These are phyloP conservation scores for Suillus subluteus DNA, from an alignment of 768 basidiomycete genomes.

Conservation along the genomic window DNA sequence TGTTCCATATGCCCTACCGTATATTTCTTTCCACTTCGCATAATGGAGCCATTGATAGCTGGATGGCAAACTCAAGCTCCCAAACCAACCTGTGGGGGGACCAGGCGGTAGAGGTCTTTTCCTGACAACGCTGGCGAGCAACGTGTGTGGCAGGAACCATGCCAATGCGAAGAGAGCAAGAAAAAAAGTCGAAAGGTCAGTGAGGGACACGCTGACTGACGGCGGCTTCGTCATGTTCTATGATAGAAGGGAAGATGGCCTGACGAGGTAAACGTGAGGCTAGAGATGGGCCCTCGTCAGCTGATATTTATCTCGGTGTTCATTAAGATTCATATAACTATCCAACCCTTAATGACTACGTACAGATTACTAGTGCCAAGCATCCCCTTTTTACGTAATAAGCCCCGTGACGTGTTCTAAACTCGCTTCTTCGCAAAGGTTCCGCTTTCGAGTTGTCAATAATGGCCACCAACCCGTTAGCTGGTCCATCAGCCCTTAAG, in stretches of 20 bases:
- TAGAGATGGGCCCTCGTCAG: not conserved
- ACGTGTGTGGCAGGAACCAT: constrained; percentile 18
- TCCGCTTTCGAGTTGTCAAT: constrained; percentile 22
- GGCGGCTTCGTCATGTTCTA: constrained; percentile 9
- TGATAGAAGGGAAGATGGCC: not conserved
- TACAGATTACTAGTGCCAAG: constrained; percentile 7
- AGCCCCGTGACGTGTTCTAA: constrained; percentile 2
- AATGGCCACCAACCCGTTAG: constrained; percentile 52
- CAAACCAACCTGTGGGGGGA: constrained; percentile 43
- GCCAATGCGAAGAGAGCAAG: constrained; percentile 15
- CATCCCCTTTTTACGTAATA: constrained; percentile 19
- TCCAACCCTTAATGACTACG: constrained; percentile 5
- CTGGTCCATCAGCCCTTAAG: constrained; percentile 58
- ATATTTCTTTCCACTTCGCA: constrained; percentile 46
- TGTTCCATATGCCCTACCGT: constrained; percentile 34
- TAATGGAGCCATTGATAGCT: constrained; percentile 49
- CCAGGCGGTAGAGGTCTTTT: constrained; percentile 41
- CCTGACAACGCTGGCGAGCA: constrained; percentile 2
- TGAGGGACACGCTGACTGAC: not conserved
- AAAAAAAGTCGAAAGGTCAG: constrained; percentile 8
- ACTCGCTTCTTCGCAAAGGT: not conserved
- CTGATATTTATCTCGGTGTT: not conserved
- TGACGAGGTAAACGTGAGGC: not conserved
- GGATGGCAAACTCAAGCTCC: constrained; percentile 36
- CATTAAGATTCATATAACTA: not conserved